These are phyloP conservation scores for Stenocarpella maydis DNA, from an alignment of 2,329 filamentous ascomycete species.

Conservation along the genomic window DNA sequence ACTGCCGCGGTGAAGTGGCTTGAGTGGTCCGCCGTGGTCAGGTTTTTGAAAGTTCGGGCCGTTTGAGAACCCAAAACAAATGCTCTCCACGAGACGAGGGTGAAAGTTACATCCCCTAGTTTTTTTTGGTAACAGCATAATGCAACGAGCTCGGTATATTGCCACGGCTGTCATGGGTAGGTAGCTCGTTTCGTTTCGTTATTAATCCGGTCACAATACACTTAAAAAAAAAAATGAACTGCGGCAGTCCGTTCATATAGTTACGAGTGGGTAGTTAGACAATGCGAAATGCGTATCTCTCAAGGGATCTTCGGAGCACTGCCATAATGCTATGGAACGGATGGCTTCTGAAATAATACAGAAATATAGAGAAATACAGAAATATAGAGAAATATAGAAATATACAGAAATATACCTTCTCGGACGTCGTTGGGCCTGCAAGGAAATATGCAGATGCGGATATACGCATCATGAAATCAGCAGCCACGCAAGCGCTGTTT, in stretches of 20 bases:
- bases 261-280: background rate
- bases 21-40: background rate
- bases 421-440: background rate
- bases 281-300: background rate
- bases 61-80: background rate
- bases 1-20: background rate
- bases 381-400: background rate
- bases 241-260: too few species aligned
- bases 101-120: background rate
- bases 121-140: background rate
- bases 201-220: too few species aligned
- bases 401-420: background rate
- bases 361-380: too few species aligned
- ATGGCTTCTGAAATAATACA: too few species aligned
- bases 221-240: too few species aligned
- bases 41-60: too few species aligned
- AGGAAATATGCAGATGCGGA: background rate
- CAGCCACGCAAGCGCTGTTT: slow-evolving; percentile 16
- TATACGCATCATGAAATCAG: background rate
- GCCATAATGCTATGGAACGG: too few species aligned
- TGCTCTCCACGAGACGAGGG: background rate
- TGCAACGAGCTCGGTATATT: background rate
- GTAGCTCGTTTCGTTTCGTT: too few species aligned
- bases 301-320: too few species aligned
- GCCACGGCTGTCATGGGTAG: too few species aligned